Evolutionary conservation across 1,284 basidiomycete species (phyloP), one percentile per base, ranked within the genome.

Genomic region (Coniophora puteana): DNA sequence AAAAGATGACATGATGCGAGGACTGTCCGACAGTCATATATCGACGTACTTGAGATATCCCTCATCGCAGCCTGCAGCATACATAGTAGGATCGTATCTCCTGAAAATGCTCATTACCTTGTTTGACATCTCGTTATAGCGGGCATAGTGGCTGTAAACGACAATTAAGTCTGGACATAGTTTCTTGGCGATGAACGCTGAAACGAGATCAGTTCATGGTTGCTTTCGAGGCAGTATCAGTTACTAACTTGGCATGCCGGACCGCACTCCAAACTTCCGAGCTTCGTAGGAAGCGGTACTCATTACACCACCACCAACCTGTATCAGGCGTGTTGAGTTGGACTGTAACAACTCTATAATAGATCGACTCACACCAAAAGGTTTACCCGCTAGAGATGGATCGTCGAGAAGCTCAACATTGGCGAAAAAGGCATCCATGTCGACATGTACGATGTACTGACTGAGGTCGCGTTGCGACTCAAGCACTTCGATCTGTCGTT

Each of bases 281-380:
- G 93, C 93, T 58, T 93, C 92, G 49, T 96, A 96, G 2, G 88
- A 92, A 16, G 93, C 91, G 1, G 93, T 96, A 3, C 76, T 82
- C 13, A 95, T 61, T 4, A 95, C 86, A 6, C 89, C 89, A 32
- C 69, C 62, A 17, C 84, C 85, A 21, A 89, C 84, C 85, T 88
- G 47, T n/a, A 32, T 10, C 5, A 25, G n/a, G 13, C 26, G 16
- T 25, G 40, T 13, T 28, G 31, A 18, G 34, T 18, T 31, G 7
- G 18, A 20, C n/a, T 32, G 13, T 29, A 35, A 16, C 46, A 34
- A 27, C 18, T 8, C 32, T n/a, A 36, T 4, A 1, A 31, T 11
- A n/a, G 20, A 18, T 38, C 46, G 48, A 58, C 84, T 57, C 47
- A 95, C 93, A 8, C 83, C 93, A 57, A 95, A 97, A 0, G 91